Evolutionary conservation across 306 rosid species (phyloP).

Genomic region (Ceratonia siliqua): DNA sequence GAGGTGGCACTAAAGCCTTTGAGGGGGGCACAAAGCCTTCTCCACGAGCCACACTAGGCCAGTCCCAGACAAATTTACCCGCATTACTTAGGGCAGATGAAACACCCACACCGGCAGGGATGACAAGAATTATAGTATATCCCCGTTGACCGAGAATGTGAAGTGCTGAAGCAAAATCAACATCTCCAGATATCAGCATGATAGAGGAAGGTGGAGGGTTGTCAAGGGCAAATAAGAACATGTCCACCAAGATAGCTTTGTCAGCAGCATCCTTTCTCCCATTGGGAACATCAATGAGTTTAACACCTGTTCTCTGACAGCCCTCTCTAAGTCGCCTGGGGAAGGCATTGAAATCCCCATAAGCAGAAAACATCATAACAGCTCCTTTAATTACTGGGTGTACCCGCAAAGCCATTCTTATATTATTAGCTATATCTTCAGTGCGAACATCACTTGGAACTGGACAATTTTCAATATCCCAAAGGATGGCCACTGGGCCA

Average conservation of each 20-base stretch:
- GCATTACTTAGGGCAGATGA: constrained; percentile 95
- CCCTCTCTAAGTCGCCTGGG: constrained; percentile 92
- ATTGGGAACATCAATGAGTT: constrained; percentile 90
- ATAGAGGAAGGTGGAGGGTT: constrained; percentile 95
- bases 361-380: constrained; percentile 81
- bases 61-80: constrained; percentile 98
- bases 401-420: constrained; percentile 91
- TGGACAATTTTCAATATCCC: constrained; percentile 97
- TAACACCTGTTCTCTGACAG: constrained; percentile 97
- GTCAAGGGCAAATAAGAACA: constrained; percentile 98
- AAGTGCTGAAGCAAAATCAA: constrained; percentile 94
- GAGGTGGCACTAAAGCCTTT: constrained; percentile 56
- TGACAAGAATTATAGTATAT: constrained; percentile 83
- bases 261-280: constrained; percentile 99
- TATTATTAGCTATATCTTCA: constrained; percentile 91
- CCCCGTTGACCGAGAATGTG: constrained; percentile 98
- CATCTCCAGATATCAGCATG: constrained; percentile 94
- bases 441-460: constrained; percentile 96
- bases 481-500: constrained; percentile 86
- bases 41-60: constrained; percentile 94
- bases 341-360: constrained; percentile 93
- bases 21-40: constrained; percentile 82
- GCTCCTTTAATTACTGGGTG: constrained; percentile 92
- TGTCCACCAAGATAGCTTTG: constrained; percentile 95
- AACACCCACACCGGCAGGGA: constrained; percentile 88